phyloP scores from a whole-genome alignment of 805 yeast genomes.

The Lipomyces sp. region DNA sequence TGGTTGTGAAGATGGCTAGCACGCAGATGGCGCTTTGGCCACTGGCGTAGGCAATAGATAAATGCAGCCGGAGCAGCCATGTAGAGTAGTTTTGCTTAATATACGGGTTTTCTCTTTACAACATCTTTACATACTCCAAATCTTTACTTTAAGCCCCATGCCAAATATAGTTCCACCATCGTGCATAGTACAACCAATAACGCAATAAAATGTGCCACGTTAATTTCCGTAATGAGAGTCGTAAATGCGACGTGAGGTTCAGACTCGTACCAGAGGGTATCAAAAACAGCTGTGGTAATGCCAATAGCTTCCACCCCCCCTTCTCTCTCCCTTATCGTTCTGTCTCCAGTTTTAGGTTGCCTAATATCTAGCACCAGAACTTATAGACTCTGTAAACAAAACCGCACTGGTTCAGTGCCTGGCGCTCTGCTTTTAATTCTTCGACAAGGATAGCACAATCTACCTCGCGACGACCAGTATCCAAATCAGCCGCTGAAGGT shows the following conservation, averaged over 20 bases:
- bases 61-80: no score
- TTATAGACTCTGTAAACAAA: slow-evolving; percentile 56
- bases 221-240: background rate
- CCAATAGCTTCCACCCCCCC: no score
- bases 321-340: no score
- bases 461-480: slow-evolving; percentile 64
- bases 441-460: slow-evolving; percentile 62
- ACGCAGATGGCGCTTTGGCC: no score
- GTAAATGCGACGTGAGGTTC: no score
- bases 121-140: background rate
- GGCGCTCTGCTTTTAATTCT: slow-evolving; percentile 64
- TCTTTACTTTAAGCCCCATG: background rate
- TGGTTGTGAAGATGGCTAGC: no score
- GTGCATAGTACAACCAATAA: background rate
- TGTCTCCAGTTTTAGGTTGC: background rate
- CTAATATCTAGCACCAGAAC: slow-evolving; percentile 58
- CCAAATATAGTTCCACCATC: background rate
- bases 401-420: slow-evolving; percentile 53
- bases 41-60: no score
- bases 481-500: slow-evolving; percentile 60
- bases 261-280: no score
- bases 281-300: no score
- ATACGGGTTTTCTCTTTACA: background rate
- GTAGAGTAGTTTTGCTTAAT: no score
- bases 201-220: no score